A percentile compares a stretch with the other conserved stretches of the same genome.
phyloP scores from a whole-genome alignment of 2,329 filamentous ascomycete species.

The Tolypocladium ovalisporum region DNA sequence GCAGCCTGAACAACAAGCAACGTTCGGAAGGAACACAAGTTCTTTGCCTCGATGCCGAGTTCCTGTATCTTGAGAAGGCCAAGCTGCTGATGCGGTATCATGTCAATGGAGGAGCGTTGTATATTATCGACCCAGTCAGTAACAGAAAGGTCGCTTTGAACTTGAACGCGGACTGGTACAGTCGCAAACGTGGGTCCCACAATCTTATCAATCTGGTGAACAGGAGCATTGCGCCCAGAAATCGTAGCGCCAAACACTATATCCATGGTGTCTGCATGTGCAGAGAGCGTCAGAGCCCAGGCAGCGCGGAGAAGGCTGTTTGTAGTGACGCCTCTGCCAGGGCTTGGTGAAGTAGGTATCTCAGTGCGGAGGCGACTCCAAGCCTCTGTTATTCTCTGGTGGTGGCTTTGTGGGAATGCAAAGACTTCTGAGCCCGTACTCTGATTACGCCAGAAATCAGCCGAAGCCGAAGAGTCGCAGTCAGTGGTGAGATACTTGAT shows the following conservation, averaged over 20 bases:
- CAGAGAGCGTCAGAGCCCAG: neutral
- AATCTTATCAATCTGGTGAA: neutral
- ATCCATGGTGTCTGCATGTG: neutral
- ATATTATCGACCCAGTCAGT: neutral
- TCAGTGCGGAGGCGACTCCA: neutral
- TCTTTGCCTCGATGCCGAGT: neutral
- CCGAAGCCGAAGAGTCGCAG: neutral
- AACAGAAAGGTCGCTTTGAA: neutral
- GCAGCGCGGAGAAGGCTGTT: neutral
- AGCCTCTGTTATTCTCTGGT: too few species aligned
- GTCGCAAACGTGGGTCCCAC: neutral
- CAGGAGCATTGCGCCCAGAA: neutral
- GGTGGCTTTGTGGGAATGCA: neutral
- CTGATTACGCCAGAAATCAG: neutral
- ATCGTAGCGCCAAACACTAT: neutral
- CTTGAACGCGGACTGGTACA: neutral
- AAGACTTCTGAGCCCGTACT: neutral
- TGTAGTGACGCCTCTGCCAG: neutral
- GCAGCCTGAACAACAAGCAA: slow-evolving; percentile 1
- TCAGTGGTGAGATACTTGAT: neutral
- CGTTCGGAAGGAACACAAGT: neutral
- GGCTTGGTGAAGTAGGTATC: neutral
- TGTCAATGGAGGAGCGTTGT: neutral
- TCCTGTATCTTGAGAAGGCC: slow-evolving; percentile 1
- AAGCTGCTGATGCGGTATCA: slow-evolving; percentile 1